phyloP scores from a whole-genome alignment of 1,284 basidiomycete species.

The Neolentinus lepideus region DNA sequence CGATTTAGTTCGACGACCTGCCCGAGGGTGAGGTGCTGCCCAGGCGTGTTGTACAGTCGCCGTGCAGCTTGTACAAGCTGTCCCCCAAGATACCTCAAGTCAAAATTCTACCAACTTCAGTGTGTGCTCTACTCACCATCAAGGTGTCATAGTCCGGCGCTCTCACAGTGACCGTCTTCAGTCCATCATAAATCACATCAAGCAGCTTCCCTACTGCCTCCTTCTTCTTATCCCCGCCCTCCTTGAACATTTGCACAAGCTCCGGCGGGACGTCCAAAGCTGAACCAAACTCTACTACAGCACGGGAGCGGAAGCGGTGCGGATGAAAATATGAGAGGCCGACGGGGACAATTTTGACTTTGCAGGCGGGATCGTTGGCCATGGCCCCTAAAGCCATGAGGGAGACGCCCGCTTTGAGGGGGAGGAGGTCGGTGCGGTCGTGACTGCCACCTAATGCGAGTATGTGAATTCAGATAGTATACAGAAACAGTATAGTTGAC shows the following conservation, averaged over 20 bases:
- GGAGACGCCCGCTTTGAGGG: slow-evolving; percentile 93
- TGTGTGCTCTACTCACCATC: slow-evolving; percentile 54
- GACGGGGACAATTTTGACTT: slow-evolving; percentile 91
- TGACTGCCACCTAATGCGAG: slow-evolving; percentile 78
- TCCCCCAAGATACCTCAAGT: slow-evolving; percentile 4
- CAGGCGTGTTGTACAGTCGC: slow-evolving; percentile 91
- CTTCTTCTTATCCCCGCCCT: slow-evolving; percentile 85
- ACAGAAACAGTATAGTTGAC: too few species aligned
- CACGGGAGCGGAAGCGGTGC: slow-evolving; percentile 90
- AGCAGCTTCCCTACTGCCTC: slow-evolving; percentile 89
- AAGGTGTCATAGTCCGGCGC: slow-evolving; percentile 98
- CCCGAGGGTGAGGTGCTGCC: slow-evolving; percentile 89
- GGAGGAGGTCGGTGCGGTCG: slow-evolving; percentile 91
- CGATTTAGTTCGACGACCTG: slow-evolving; percentile 98
- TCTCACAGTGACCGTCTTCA: slow-evolving; percentile 95
- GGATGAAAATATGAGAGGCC: slow-evolving; percentile 96
- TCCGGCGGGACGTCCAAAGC: slow-evolving; percentile 87
- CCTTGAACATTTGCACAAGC: slow-evolving; percentile 85
- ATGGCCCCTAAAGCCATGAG: slow-evolving; percentile 98
- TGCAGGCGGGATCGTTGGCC: slow-evolving; percentile 81
- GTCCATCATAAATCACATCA: slow-evolving; percentile 90
- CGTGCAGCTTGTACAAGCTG: slow-evolving; percentile 94
- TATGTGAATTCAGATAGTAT: background rate
- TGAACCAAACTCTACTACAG: slow-evolving; percentile 94
- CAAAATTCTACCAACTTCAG: slow-evolving; percentile 3